A percentile compares a stretch with the other conserved stretches of the same genome.
Evolutionary conservation across 352 stramenopile species (phyloP).

Genomic region (Globisporangium nodosum): DNA sequence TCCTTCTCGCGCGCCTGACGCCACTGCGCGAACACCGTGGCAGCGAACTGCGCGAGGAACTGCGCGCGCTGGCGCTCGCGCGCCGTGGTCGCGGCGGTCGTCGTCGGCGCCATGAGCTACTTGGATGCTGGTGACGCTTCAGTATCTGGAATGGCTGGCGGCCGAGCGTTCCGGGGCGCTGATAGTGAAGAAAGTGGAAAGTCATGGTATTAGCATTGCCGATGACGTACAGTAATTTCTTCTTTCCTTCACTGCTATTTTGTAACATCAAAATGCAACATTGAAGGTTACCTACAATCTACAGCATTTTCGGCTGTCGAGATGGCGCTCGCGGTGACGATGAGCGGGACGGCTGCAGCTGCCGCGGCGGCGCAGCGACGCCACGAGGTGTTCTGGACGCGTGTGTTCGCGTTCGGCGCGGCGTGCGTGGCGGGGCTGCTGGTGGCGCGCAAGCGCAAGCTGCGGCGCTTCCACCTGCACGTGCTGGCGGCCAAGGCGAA

Average conservation of each 20-base stretch:
- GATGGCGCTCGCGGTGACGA: not conserved
- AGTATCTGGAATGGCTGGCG: no score
- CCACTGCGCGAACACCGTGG: constrained; percentile 56
- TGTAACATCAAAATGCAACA: no score
- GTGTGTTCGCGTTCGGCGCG: constrained; percentile 64
- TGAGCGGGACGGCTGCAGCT: not conserved
- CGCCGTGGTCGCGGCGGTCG: not conserved
- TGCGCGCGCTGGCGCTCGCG: constrained; percentile 43
- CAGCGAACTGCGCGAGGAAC: constrained; percentile 56
- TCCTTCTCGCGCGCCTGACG: constrained; percentile 17
- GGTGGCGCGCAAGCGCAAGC: constrained; percentile 60
- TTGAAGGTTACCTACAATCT: no score
- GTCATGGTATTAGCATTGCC: no score
- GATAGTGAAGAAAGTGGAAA: no score
- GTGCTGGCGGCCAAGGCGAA: constrained; percentile 62
- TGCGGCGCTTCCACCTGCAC: constrained; percentile 62
- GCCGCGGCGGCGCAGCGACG: constrained; percentile 15
- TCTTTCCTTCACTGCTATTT: no score
- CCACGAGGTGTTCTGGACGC: constrained; percentile 58
- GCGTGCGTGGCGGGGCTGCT: constrained; percentile 65
- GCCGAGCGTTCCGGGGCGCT: no score
- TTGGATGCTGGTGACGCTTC: not conserved
- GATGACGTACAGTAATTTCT: no score
- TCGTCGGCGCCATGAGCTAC: not conserved
- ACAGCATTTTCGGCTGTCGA: no score